These are phyloP conservation scores for Colletotrichum noveboracense DNA, from an alignment of 2,329 filamentous ascomycete species.

Conservation along the genomic window DNA sequence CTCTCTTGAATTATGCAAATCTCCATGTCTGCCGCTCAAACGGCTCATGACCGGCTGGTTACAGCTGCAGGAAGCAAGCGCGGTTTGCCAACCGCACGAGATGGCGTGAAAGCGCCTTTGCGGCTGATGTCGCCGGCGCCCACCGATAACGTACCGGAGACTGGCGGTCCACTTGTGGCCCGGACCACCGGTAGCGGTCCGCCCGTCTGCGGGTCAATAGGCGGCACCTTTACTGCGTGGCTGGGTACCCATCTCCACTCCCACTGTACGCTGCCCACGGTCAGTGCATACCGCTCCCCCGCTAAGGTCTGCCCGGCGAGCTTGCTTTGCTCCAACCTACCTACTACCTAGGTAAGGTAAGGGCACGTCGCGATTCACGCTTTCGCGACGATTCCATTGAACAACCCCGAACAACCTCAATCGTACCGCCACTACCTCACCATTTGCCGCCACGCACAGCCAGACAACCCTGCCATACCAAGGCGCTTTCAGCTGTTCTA, in stretches of 20 bases:
- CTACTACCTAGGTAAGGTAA: background rate
- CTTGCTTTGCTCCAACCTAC: background rate
- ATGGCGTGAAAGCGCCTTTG: background rate
- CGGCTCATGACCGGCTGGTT: background rate
- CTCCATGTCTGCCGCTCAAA: background rate
- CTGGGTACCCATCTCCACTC: background rate
- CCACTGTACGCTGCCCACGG: background rate
- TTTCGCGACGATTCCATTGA: background rate
- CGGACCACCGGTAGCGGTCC: background rate
- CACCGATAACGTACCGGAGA: background rate
- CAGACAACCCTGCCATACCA: background rate
- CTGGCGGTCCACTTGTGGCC: background rate
- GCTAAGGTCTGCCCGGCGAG: background rate
- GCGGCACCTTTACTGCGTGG: background rate
- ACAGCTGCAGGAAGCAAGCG: background rate
- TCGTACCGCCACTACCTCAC: background rate
- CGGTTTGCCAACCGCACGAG: background rate
- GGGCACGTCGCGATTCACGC: constrained; percentile 17
- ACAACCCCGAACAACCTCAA: background rate
- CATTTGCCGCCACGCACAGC: background rate
- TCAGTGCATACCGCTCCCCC: background rate
- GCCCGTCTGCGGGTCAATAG: background rate
- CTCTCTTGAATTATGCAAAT: background rate
- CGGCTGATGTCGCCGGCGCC: background rate
- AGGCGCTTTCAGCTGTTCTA: background rate